Conservation (phyloP, 495 filamentous ascomycete species). For the Bathelium albidoporum region DNA sequence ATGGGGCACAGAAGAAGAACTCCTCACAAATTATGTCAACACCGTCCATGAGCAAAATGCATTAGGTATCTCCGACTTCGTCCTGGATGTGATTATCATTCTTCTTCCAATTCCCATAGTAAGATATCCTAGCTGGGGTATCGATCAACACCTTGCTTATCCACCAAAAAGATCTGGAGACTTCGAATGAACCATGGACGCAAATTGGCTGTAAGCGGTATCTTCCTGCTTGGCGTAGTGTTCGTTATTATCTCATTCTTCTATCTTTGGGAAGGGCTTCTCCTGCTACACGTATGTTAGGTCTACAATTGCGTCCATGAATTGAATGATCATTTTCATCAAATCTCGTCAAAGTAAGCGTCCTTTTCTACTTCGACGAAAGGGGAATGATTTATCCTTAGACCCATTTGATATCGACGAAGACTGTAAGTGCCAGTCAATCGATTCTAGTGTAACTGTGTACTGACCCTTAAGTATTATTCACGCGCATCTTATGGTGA, state of each 20-base stretch:
- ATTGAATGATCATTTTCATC: too few species aligned
- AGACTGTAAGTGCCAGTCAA: too few species aligned
- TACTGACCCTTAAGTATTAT: too few species aligned
- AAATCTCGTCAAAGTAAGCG: too few species aligned
- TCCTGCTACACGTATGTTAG: not conserved
- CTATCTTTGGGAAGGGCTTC: not conserved
- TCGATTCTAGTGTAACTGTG: too few species aligned
- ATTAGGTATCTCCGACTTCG: not conserved
- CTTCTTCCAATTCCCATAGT: not conserved
- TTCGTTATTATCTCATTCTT: too few species aligned
- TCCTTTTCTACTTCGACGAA: too few species aligned
- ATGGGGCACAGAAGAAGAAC: not conserved
- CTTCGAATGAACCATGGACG: not conserved
- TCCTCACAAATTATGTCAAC: not conserved
- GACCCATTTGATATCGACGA: too few species aligned
- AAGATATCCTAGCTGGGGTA: not conserved
- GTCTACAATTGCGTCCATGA: too few species aligned
- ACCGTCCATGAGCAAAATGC: not conserved
- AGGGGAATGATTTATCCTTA: too few species aligned
- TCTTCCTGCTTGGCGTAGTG: not conserved
- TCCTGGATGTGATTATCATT: not conserved
- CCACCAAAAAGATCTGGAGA: not conserved
- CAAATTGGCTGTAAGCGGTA: not conserved
- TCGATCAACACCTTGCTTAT: not conserved
- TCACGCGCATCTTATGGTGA: not conserved